phyloP scores from a whole-genome alignment of 2,329 filamentous ascomycete genomes.

The Diaporthe citri region DNA sequence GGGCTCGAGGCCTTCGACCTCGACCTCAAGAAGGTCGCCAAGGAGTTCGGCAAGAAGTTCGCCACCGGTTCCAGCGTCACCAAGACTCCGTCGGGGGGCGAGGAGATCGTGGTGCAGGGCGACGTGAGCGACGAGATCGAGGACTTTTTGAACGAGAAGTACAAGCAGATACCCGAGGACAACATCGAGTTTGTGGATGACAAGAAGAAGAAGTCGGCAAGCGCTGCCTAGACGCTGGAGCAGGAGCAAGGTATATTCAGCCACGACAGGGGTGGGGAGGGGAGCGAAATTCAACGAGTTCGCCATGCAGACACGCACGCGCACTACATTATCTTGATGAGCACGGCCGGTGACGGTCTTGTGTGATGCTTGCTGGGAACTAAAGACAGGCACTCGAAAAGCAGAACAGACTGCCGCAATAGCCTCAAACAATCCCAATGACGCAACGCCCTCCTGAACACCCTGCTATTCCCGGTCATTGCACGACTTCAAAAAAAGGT shows the following conservation, averaged over 20 bases:
- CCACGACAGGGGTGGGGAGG: neutral
- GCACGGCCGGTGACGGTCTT: neutral
- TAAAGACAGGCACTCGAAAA: neutral
- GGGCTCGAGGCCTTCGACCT: conserved; percentile 92
- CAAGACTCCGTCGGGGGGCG: conserved; percentile 85
- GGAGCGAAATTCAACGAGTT: neutral
- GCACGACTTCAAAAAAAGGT: neutral
- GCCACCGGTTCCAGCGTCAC: conserved; percentile 94
- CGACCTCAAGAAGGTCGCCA: conserved; percentile 92
- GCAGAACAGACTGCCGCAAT: conserved; percentile 42
- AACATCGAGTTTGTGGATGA: conserved; percentile 96
- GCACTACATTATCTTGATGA: neutral
- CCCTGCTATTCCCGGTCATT: conserved; percentile 10
- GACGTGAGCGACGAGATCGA: conserved; percentile 95
- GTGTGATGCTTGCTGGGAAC: conserved; percentile 38
- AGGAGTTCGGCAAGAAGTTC: conserved; percentile 99
- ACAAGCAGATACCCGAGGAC: conserved; percentile 91
- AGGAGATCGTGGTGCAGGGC: conserved; percentile 98
- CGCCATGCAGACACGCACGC: neutral
- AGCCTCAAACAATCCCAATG: conserved; percentile 28
- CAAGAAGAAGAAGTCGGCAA: conserved; percentile 87
- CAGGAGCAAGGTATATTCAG: neutral
- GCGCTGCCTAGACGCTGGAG: conserved; percentile 43
- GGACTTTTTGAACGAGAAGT: conserved; percentile 90
- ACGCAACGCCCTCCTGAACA: conserved; percentile 18